Conservation (phyloP, 805 yeast genomes). For the Saturnispora kantuleensis region DNA sequence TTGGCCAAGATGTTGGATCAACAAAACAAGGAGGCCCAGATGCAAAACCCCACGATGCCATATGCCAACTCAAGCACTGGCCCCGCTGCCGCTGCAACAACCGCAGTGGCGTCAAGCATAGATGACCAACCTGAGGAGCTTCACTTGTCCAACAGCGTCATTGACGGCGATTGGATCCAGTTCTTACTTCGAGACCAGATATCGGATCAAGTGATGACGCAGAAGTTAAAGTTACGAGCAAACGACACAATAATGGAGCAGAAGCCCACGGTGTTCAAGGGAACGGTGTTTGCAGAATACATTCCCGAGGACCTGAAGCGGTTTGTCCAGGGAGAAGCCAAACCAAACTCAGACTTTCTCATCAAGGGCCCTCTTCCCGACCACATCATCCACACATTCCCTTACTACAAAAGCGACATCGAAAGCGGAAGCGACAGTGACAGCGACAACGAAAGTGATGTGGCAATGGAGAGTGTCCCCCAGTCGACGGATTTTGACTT, state of each 20-base stretch:
- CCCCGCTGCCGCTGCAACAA: neutral
- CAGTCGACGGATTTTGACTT: too few species aligned
- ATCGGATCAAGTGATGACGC: slow-evolving; percentile 7
- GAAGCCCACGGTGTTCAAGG: slow-evolving; percentile 18
- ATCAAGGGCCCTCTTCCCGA: slow-evolving; percentile 30
- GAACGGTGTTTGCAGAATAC: slow-evolving; percentile 20
- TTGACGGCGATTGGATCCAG: slow-evolving; percentile 28
- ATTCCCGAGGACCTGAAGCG: slow-evolving; percentile 21
- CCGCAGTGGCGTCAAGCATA: neutral
- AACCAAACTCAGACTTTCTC: slow-evolving; percentile 21
- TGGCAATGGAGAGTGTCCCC: neutral
- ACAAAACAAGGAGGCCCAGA: slow-evolving; percentile 20
- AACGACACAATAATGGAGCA: slow-evolving; percentile 7
- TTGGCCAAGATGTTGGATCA: slow-evolving; percentile 26
- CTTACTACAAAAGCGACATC: slow-evolving; percentile 24
- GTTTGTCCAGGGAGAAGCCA: slow-evolving; percentile 12
- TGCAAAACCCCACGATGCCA: slow-evolving; percentile 17
- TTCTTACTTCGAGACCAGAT: slow-evolving; percentile 22
- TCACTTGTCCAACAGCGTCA: slow-evolving; percentile 11
- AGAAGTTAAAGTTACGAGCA: slow-evolving; percentile 1
- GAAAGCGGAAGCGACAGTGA: slow-evolving; percentile 12
- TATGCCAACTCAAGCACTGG: slow-evolving; percentile 7
- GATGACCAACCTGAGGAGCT: neutral
- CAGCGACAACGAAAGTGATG: neutral
- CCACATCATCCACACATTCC: slow-evolving; percentile 21